Base-by-base conservation (phyloP, 345 rosid species). In the Gossypium mustelinum region DNA sequence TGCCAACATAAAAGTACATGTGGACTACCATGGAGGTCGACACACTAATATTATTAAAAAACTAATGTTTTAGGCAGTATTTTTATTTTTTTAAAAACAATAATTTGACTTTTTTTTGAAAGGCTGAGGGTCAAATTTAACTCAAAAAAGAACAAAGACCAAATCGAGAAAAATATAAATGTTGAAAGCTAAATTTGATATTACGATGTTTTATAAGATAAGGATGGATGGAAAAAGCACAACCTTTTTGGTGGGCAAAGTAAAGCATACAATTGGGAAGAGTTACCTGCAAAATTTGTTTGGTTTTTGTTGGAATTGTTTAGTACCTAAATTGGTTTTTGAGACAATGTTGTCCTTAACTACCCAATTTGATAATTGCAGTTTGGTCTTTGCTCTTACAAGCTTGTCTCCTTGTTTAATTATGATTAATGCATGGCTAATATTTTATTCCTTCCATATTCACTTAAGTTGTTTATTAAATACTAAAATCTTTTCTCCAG, bases 101-200 rank as follows among this genome's bases (percentile, higher is more conserved):
- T 0, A 34, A 34, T 34, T 5, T 5, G 0, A 5, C 1, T 34
- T 34, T 5, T 34, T 34, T 34, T 34, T 4, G 0, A 0, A 34
- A 34, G 1, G 0, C 1, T 34, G 0, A 34, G 1, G 1, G 0
- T 5, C 0, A 5, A 34, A 34, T 34, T 34, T 5, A 34, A 34
- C 7, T 5, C 0, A 34, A 34, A 34, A 34, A 34, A 4, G 0
- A 34, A 34, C 3, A 34, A 34, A 34, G 1, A 34, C 0, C 0
- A 34, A 34, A 34, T 34, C 0, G 1, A 34, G 5, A 5, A 5
- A 34, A 34, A 5, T 34, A 5, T 5, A 34, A 34, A 5, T 34
- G 41, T 34, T 34, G 6, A 34, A 4, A 34, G 39, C 6, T 34
- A 34, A 34, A 34, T 34, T 34, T 34, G 39, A 34, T 34, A 34